Base-by-base conservation (phyloP, 257 asterid species). In the Paraleonurus japonicus region DNA sequence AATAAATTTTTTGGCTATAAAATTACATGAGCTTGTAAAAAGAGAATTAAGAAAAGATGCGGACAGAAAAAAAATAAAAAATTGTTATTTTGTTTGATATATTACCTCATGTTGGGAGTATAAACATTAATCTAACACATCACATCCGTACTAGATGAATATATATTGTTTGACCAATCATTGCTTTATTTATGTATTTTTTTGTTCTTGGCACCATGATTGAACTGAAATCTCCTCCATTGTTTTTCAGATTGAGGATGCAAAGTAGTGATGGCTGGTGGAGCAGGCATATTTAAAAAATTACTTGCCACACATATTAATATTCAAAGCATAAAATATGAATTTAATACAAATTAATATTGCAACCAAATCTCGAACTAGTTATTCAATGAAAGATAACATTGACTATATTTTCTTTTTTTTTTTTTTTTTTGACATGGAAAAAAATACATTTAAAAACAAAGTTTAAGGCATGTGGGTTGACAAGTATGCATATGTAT, bases 321-420 rank as follows among this genome's bases (percentile, higher is more conserved):
- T 51, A 1, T 19, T 51, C 13, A 47, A 13, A 47, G 11, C 13
- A 50, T 50, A n/a, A n/a, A n/a, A 19, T 20, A 53, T 20, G 28
- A 19, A 19, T 53, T 23, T 23, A 4, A 4, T 23, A 3, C 61
- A 54, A 57, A 57, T 57, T 28, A 24, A 60, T 2, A 13, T 15
- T 60, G 24, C 65, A 24, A 57, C 33, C 62, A 57, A 24, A 26
- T 12, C 33, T 28, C 1, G 0, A 28, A 15, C 43, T 27, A 59
- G 23, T 59, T 59, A 20, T 7, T 51, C 67, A 33, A 16, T 61
- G 51, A 43, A 39, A 61, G 67, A 61, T 65, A 45, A 27, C 45
- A 43, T 65, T 24, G 37, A 65, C 67, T 61, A 17, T 1, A 41
- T 22, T 4, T 15, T 20, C 26, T 65, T 5, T n/a, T n/a, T n/a